Evolutionary conservation across 352 stramenopile genomes (phyloP).

Genomic region (Phytophthora brassicae): DNA sequence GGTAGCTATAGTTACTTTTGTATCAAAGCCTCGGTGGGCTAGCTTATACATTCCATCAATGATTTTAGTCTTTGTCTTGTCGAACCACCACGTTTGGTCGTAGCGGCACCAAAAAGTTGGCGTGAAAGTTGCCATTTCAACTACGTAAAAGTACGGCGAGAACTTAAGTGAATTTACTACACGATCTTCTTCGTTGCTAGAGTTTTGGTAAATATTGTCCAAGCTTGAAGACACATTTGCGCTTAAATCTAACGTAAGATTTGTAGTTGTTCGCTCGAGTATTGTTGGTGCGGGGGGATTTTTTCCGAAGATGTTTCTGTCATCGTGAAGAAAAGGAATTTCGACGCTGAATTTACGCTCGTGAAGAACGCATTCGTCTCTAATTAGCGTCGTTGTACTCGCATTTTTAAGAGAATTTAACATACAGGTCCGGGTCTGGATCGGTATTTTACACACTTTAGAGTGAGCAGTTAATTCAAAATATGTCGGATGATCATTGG

Average conservation of each 20-base stretch:
- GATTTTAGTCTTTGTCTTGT: slow-evolving; percentile 66
- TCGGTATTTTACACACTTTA: slow-evolving; percentile 15
- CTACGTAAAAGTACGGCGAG: slow-evolving; percentile 58
- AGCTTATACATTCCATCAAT: slow-evolving; percentile 68
- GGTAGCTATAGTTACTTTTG: slow-evolving; percentile 41
- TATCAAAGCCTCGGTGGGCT: slow-evolving; percentile 50
- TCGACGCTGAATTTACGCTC: slow-evolving; percentile 14
- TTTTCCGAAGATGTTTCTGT: not conserved
- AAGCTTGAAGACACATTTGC: not conserved
- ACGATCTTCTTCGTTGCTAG: not conserved
- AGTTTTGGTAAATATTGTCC: not conserved
- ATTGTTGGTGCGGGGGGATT: slow-evolving; percentile 14
- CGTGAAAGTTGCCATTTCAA: slow-evolving; percentile 67
- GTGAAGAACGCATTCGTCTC: slow-evolving; percentile 1
- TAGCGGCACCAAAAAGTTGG: slow-evolving; percentile 77
- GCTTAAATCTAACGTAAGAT: slow-evolving; percentile 21
- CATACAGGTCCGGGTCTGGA: slow-evolving; percentile 30
- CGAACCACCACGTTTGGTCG: slow-evolving; percentile 81
- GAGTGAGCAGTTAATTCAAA: slow-evolving; percentile 2
- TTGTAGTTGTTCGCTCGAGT: slow-evolving; percentile 15
- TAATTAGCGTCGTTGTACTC: not conserved
- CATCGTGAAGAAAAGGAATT: slow-evolving; percentile 25
- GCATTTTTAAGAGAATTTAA: slow-evolving; percentile 13
- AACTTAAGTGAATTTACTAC: not conserved
- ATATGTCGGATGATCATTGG: slow-evolving; percentile 7